Percentiles rank a stretch among this genome's conserved stretches.
Conservation (phyloP, 225 moss, liverwort and hornwort species). For the Thuidium tamariscinum region DNA sequence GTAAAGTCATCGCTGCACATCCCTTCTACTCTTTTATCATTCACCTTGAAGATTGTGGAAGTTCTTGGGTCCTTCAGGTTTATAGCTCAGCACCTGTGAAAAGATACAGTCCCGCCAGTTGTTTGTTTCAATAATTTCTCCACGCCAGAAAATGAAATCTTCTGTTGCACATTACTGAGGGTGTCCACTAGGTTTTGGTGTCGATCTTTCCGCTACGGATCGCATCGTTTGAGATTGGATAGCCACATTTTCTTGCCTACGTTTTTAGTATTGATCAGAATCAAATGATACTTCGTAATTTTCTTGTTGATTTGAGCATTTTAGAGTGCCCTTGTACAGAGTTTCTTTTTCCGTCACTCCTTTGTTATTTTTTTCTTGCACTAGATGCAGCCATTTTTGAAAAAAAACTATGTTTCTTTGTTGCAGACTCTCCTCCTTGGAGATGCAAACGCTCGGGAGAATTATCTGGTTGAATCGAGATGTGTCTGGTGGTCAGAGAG, state of each 20-base stretch:
- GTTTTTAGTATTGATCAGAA: not conserved
- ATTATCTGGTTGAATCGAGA: constrained; percentile 78
- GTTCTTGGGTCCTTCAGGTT: constrained; percentile 81
- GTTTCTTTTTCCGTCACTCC: not conserved
- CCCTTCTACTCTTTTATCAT: constrained; percentile 34
- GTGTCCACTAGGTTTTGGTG: not conserved
- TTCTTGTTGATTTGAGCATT: not conserved
- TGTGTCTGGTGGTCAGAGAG: constrained; percentile 28
- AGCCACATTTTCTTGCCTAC: not conserved
- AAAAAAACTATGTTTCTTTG: not conserved
- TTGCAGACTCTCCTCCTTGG: constrained; percentile 64
- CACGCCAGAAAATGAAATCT: not conserved
- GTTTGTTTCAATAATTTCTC: not conserved
- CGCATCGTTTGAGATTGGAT: not conserved
- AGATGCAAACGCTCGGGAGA: constrained; percentile 62
- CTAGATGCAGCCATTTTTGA: not conserved
- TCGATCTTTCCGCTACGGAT: not conserved
- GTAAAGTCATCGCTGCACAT: constrained; percentile 33
- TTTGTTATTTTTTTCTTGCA: not conserved
- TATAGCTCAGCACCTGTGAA: not conserved
- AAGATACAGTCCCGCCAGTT: not conserved
- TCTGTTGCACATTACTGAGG: not conserved
- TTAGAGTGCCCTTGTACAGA: not conserved
- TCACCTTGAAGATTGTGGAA: constrained; percentile 62
- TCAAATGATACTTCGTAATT: not conserved